These are phyloP conservation scores for Ophiocordyceps robertsii DNA, from an alignment of 2,329 filamentous ascomycete species.

Conservation along the genomic window DNA sequence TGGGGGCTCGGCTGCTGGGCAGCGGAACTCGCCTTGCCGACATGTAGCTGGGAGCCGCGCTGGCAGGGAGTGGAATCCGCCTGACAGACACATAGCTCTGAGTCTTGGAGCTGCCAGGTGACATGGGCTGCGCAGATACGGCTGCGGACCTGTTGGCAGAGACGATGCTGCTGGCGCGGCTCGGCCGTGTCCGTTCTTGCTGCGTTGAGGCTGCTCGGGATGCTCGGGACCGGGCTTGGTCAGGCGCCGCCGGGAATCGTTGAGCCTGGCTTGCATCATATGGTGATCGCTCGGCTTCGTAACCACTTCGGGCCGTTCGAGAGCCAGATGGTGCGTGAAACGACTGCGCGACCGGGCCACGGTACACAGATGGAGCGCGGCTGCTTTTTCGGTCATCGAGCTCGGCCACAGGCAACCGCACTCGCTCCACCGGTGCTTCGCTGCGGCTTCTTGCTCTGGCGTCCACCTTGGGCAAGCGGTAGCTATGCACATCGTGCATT, in stretches of 20 bases:
- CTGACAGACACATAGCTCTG: slow-evolving; percentile 1
- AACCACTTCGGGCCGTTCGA: neutral
- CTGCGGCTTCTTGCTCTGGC: neutral
- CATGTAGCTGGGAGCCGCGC: slow-evolving; percentile 10
- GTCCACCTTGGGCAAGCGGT: neutral
- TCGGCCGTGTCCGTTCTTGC: neutral
- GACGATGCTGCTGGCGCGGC: neutral
- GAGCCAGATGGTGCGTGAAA: neutral
- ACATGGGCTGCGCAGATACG: neutral
- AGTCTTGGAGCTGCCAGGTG: neutral
- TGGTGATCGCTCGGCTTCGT: neutral
- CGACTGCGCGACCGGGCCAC: neutral
- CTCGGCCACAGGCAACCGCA: neutral
- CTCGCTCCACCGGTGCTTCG: neutral
- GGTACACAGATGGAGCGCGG: neutral
- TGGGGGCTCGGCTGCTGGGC: slow-evolving; percentile 5
- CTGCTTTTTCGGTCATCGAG: neutral
- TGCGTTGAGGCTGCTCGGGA: neutral
- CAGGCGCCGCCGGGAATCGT: neutral
- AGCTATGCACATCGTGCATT: neutral
- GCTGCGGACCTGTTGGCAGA: neutral
- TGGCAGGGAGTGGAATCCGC: slow-evolving; percentile 1
- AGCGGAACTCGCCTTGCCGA: slow-evolving; percentile 21
- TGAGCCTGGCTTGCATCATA: neutral
- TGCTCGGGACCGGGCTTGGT: neutral